Conservation (phyloP, 2,329 filamentous ascomycete species). For the Sphaceloma murrayae region DNA sequence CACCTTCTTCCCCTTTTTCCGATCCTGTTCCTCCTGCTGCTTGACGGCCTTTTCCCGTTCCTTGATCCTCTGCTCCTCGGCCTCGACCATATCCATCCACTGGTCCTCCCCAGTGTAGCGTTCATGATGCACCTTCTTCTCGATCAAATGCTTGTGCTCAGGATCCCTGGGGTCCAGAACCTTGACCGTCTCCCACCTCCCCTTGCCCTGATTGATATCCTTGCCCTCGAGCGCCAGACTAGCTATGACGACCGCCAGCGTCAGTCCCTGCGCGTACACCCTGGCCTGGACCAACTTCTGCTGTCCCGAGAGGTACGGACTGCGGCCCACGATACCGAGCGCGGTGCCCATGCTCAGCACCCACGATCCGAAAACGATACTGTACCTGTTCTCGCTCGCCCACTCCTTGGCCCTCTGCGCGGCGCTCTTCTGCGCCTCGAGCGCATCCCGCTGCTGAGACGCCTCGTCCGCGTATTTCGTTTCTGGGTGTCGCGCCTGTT, state of each 20-base stretch:
- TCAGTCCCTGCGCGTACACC: constrained; percentile 87
- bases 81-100: constrained; percentile 85
- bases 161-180: constrained; percentile 73
- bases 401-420: constrained; percentile 59
- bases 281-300: constrained; percentile 93
- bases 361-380: constrained; percentile 76
- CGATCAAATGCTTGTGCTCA: constrained; percentile 69
- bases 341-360: constrained; percentile 67
- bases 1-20: constrained; percentile 57
- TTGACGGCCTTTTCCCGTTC: constrained; percentile 38
- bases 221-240: constrained; percentile 72
- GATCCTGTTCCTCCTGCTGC: constrained; percentile 22
- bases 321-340: constrained; percentile 65
- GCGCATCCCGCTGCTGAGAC: constrained; percentile 46
- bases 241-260: constrained; percentile 71
- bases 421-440: constrained; percentile 46
- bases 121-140: constrained; percentile 82
- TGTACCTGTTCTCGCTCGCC: constrained; percentile 73
- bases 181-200: constrained; percentile 76
- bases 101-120: constrained; percentile 81
- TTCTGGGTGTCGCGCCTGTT: constrained; percentile 58
- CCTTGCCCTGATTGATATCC: constrained; percentile 67
- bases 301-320: constrained; percentile 59
- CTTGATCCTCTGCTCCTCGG: constrained; percentile 57
- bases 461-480: constrained; percentile 56